phyloP scores from a whole-genome alignment of 805 yeast genomes.

The Ogataea glucozyma region DNA sequence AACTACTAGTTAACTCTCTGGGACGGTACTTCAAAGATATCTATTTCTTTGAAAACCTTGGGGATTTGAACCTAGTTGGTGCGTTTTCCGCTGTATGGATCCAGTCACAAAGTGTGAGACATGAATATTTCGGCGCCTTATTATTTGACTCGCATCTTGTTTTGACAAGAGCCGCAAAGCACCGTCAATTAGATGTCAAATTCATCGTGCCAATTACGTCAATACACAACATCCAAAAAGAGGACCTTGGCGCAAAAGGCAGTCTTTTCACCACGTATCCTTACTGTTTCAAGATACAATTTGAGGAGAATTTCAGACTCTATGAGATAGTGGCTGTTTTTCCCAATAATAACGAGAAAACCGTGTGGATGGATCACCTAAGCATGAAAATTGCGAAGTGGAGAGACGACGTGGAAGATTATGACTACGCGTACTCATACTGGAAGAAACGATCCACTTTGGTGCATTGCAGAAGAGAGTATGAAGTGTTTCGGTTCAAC shows the following conservation, averaged over 20 bases:
- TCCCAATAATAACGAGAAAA: slow-evolving; percentile 36
- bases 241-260: slow-evolving; percentile 24
- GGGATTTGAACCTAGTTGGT: slow-evolving; percentile 46
- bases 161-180: slow-evolving; percentile 33
- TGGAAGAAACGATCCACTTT: slow-evolving; percentile 18
- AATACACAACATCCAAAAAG: slow-evolving; percentile 25
- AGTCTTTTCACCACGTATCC: slow-evolving; percentile 34
- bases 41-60: slow-evolving; percentile 49
- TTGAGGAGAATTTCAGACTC: slow-evolving; percentile 43
- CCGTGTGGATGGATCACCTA: slow-evolving; percentile 43
- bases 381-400: slow-evolving; percentile 11
- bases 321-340: slow-evolving; percentile 47
- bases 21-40: slow-evolving; percentile 14
- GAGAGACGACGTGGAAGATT: slow-evolving; percentile 35
- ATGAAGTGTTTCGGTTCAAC: slow-evolving; percentile 18
- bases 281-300: slow-evolving; percentile 43
- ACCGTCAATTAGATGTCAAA: slow-evolving; percentile 35
- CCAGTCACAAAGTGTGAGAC: slow-evolving; percentile 21
- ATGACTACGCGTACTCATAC: slow-evolving; percentile 31
- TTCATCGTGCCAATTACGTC: slow-evolving; percentile 51
- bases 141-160: slow-evolving; percentile 55
- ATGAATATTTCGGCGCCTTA: slow-evolving; percentile 37
- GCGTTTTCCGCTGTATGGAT: slow-evolving; percentile 44
- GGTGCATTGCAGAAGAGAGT: slow-evolving; percentile 9
- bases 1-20: slow-evolving; percentile 15